Percentiles rank a stretch among this genome's conserved stretches.
Conservation (phyloP, 768 basidiomycete genomes). For the Cyclocybe aegerita region DNA sequence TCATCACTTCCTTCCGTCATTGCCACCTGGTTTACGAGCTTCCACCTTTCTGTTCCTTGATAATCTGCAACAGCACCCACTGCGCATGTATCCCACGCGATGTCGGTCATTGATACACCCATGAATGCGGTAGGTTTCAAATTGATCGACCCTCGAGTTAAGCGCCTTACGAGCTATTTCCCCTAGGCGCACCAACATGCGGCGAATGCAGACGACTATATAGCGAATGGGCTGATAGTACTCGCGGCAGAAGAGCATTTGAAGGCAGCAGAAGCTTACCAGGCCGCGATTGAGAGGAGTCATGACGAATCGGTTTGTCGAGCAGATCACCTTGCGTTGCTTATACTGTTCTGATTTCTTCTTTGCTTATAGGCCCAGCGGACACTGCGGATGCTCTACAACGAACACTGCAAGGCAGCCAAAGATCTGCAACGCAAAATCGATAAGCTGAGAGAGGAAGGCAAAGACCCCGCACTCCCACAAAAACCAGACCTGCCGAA, state of each 20-base stretch:
- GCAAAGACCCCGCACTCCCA: slow-evolving; percentile 73
- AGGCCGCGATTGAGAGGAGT: slow-evolving; percentile 70
- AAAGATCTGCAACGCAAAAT: slow-evolving; percentile 75
- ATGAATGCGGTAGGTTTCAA: slow-evolving; percentile 48
- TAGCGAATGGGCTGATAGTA: slow-evolving; percentile 65
- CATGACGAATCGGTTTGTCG: slow-evolving; percentile 66
- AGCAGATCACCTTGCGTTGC: not conserved
- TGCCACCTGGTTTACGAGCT: no score
- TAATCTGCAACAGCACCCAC: no score
- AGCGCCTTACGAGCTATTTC: not conserved
- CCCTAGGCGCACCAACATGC: slow-evolving; percentile 79
- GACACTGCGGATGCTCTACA: slow-evolving; percentile 72
- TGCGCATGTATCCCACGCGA: slow-evolving; percentile 7
- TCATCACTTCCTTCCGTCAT: no score
- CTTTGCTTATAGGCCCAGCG: slow-evolving; percentile 62
- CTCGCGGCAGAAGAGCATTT: slow-evolving; percentile 72
- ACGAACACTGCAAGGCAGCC: slow-evolving; percentile 68
- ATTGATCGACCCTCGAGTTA: not conserved
- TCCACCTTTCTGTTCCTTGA: no score
- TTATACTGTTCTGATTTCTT: slow-evolving; percentile 2
- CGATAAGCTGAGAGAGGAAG: slow-evolving; percentile 69
- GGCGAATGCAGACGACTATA: slow-evolving; percentile 74
- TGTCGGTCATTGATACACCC: slow-evolving; percentile 45
- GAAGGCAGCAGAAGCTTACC: slow-evolving; percentile 76
- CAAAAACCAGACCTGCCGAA: slow-evolving; percentile 49